Evolutionary conservation across 495 filamentous ascomycete genomes (phyloP), one percentile per base, ranked within the genome.

Genomic region (Aspergillus panamensis): DNA sequence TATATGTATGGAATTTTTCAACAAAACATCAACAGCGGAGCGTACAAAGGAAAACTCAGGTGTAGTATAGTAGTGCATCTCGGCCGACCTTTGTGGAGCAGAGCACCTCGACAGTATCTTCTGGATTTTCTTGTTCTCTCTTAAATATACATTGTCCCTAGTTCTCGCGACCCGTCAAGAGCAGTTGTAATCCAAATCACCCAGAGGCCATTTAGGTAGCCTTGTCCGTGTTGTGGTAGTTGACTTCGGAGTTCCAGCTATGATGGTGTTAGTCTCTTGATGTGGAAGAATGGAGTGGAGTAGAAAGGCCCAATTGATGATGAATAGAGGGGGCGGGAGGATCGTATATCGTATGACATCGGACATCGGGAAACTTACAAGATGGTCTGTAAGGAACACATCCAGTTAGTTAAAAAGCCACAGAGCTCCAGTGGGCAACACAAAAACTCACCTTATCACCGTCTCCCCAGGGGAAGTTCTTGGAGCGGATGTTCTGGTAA

Each of bases 201-300:
- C 48, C 21, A 51, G 29, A 20, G 30, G 33, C 17, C 35, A 50
- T 62, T 80, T 83, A 86, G 65, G 71, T 77, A 53, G 75, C 69
- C 82, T 91, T 87, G 78, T 95, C 89, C 74, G 85, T 86, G 82
- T 95, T 91, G 85, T 97, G 91, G 81, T 96, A 92, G 83, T 98
- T 98, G 80, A 96, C 91, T 30, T 77, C 80, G 60, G 80, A 74
- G 77, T 98, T 98, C 94, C 94, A 98, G 87, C 90, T 94, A 71
- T 61, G 35, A 58, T 39, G 20, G 48, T 48, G 53, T 73, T 64
- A 73, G 65, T 53, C 25, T 5, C 2, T 25, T 2, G 2, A 25
- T 25, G 5, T 25, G 25, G 2, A 5, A 25, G 25, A 25, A 25
- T 25, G 5, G 25, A 25, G 25, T 25, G 25, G 25, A 25, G 25